Conservation (phyloP, 257 asterid genomes). For the Solanum lignicaule region DNA sequence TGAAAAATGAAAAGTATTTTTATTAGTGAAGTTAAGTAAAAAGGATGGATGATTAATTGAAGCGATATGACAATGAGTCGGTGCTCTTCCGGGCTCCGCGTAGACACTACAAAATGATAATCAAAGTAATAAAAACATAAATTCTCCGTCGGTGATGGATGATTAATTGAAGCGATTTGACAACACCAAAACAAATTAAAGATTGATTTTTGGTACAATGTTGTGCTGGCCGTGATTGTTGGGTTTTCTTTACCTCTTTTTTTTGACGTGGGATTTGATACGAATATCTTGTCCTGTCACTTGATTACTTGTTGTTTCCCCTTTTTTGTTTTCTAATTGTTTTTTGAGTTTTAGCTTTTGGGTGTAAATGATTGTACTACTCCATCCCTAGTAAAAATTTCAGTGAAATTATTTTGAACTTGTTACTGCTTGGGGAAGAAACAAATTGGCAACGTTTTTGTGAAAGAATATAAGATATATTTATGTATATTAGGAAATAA, state of each 20-base stretch:
- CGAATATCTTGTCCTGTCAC: background rate
- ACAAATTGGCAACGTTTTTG: too few species aligned
- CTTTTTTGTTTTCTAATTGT: background rate
- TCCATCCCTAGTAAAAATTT: background rate
- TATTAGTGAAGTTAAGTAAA: too few species aligned
- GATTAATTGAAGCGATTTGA: background rate
- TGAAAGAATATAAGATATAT: too few species aligned
- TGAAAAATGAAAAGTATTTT: background rate
- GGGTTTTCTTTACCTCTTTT: background rate
- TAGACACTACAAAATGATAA: background rate
- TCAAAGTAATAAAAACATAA: background rate
- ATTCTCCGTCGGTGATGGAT: slow-evolving; percentile 3
- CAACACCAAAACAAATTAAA: background rate
- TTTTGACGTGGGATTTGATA: background rate
- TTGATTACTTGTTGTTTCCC: background rate
- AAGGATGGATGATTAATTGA: background rate
- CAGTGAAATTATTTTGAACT: background rate
- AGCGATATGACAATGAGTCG: background rate
- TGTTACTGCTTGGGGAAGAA: background rate
- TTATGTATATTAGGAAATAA: too few species aligned
- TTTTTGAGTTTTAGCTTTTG: background rate
- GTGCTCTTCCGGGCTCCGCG: background rate
- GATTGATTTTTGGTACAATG: background rate
- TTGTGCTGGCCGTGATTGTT: slow-evolving; percentile 4
- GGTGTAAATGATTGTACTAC: background rate